These are phyloP conservation scores for Limnomonas spitsbergensis DNA, from an alignment of 139 green algal species.

Conservation along the genomic window DNA sequence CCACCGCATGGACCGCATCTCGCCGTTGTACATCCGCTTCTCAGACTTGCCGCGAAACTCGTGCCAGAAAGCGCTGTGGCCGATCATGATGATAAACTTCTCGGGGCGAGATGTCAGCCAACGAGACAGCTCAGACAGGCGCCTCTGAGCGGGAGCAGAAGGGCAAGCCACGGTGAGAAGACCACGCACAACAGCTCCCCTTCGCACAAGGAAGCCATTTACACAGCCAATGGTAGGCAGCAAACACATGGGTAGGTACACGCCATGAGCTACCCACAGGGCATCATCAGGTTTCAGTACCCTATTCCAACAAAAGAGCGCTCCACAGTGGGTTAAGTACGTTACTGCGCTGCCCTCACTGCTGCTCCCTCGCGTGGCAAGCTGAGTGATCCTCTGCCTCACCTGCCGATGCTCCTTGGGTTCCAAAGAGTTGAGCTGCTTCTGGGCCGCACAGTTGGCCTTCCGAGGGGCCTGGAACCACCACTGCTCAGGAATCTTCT, in stretches of 20 bases:
- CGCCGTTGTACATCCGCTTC: conserved; percentile 8
- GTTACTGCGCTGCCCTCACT: no score
- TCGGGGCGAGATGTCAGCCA: conserved; percentile 15
- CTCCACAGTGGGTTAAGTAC: no score
- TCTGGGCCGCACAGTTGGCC: conserved; percentile 5
- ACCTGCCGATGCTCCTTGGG: conserved; percentile 4
- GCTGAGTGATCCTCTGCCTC: no score
- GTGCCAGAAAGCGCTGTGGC: conserved; percentile 30
- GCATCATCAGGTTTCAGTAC: no score
- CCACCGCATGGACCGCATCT: conserved; percentile 12
- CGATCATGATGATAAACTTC: conserved; percentile 25
- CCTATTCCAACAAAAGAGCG: no score
- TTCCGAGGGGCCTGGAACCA: conserved; percentile 5
- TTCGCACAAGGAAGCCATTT: no score
- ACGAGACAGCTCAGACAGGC: conserved; percentile 1
- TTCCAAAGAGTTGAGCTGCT: neutral
- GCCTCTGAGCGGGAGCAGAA: neutral
- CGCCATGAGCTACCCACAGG: no score
- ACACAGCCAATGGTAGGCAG: no score
- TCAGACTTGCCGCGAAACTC: conserved; percentile 2
- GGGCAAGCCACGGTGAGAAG: neutral
- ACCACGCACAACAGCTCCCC: neutral
- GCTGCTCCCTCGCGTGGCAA: no score
- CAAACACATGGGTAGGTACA: no score
- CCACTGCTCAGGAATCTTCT: conserved; percentile 11